phyloP scores from a whole-genome alignment of 176 grass and related monocot species.

The barley (Hordeum vulgare) region MorexV3_pseudomolecules_assembly NC_058519.1:620259961-620260460 shows the following conservation, averaged over 20 bases:
- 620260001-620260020: constrained; percentile 22
- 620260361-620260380: constrained; percentile 17
- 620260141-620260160: background rate
- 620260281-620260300: constrained; percentile 18
- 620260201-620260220: background rate
- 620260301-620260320: constrained; percentile 10
- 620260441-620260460: constrained; percentile 19
- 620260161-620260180: background rate
- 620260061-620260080: background rate
- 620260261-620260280: background rate
- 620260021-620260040: background rate
- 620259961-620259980: background rate
- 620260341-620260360: constrained; percentile 16
- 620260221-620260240: background rate
- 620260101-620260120: background rate
- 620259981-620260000: constrained; percentile 3
- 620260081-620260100: constrained; percentile 9
- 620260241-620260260: background rate
- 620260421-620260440: background rate
- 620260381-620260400: background rate
- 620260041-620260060: background rate
- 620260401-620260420: constrained; percentile 36
- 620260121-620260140: background rate
- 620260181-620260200: background rate
- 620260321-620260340: background rate